phyloP scores from a whole-genome alignment of 306 rosid genomes.

The Quercus berberidifolia region DNA sequence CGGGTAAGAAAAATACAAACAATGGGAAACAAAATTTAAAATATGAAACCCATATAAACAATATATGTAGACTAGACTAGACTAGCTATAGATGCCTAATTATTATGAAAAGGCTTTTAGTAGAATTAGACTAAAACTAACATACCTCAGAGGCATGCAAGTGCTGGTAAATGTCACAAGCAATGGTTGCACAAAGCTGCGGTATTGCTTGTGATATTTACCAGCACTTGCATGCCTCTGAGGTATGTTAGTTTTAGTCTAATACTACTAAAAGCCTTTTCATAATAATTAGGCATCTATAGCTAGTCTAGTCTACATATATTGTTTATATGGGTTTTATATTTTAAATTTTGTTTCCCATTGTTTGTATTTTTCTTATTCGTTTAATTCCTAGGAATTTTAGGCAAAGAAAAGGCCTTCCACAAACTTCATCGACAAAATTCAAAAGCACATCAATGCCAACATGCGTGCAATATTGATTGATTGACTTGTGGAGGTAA shows the following conservation, averaged over 20 bases:
- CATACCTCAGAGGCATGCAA: slow-evolving; percentile 83
- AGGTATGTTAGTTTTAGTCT: slow-evolving; percentile 35
- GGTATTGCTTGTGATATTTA: slow-evolving; percentile 96
- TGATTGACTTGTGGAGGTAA: slow-evolving; percentile 98
- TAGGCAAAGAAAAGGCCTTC: slow-evolving; percentile 92
- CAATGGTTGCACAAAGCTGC: slow-evolving; percentile 79
- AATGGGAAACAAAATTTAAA: not conserved
- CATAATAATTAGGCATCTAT: not conserved
- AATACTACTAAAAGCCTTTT: not conserved
- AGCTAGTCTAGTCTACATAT: not conserved
- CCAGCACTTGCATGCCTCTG: slow-evolving; percentile 85
- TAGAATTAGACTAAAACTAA: not conserved
- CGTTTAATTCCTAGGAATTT: slow-evolving; percentile 17
- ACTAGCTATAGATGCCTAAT: not conserved
- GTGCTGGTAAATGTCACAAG: slow-evolving; percentile 93
- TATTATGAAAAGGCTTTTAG: not conserved
- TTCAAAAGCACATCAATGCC: slow-evolving; percentile 78
- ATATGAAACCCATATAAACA: not conserved
- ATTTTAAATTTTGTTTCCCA: not conserved
- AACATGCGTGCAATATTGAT: slow-evolving; percentile 87
- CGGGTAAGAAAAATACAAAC: not conserved
- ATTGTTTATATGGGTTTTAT: not conserved
- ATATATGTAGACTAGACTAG: not conserved
- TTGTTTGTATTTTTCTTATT: not conserved
- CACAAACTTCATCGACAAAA: slow-evolving; percentile 72